Base-by-base conservation (phyloP, 495 filamentous ascomycete genomes). In the Trichoderma orchidacearum region DNA sequence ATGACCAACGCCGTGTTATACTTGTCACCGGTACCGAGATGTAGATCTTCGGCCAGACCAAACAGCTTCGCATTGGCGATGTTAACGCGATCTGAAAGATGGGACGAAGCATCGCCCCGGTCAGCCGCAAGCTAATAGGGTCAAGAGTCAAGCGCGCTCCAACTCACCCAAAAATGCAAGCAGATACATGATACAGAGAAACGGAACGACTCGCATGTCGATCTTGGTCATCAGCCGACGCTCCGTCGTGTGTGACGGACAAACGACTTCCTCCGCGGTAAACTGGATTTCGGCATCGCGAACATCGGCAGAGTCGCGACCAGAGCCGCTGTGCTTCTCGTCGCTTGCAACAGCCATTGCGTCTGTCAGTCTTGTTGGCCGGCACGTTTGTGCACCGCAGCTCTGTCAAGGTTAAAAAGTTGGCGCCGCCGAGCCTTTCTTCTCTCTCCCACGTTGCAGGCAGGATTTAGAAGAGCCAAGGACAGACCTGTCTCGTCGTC, bases 1-100 rank as follows among this genome's bases (percentile, higher is more conserved):
- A 95, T 92, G 23, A 82, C 83, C 58, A 95, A 71, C 0, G 86
- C 87, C 13, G 80, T 85, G 70, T 92, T 93, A 69, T 85, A 91
- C 62, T 87, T 78, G 12, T 76, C 76, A 53, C 72, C 72, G 18
- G 56, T 64, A 48, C 64, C 34, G 21, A 95, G 76, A 17, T 74
- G 35, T 12, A 93, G 69, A 35, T 94, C 85, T 11, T 72, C 60
- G 52, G 76, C 75, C n/a, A 92, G 74, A 45, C 81, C 80, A 55
- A 82, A 84, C 28, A 79, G 63, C 17, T 68, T 68, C n/a, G 81
- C 81, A 63, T 90, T 89, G 61, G 78, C 80, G 61, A 84, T 85
- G 61, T 89, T 90, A 60, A 68, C 84, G 68, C 89, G 79, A 70
- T 95, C 90, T 55, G 18, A 13, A 5, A 1, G 17, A 9, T 36